Percentiles rank a stretch among this genome's conserved stretches.
Conservation (phyloP, 495 filamentous ascomycete species). For the Venustampulla echinocandica region DNA sequence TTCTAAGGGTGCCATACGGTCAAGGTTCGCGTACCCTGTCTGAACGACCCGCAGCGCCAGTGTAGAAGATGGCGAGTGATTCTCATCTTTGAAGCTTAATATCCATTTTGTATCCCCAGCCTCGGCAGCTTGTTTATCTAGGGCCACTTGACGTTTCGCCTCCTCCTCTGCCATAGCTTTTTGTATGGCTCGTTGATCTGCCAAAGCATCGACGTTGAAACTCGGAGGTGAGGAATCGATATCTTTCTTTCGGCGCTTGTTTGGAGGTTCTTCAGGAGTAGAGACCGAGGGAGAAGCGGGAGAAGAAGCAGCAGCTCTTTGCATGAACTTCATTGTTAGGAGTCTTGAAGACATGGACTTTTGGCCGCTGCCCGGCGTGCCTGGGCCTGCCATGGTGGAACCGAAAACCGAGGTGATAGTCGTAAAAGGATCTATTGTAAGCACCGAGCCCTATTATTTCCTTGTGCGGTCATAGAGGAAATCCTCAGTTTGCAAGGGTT, state of each 20-base stretch:
- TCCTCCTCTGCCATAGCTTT: constrained; percentile 70
- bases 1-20: constrained; percentile 15
- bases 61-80: background rate
- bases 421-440: too few species aligned
- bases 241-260: constrained; percentile 46
- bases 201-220: constrained; percentile 25
- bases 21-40: constrained; percentile 38
- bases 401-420: too few species aligned
- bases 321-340: constrained; percentile 99
- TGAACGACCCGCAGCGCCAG: constrained; percentile 26
- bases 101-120: constrained; percentile 87
- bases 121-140: constrained; percentile 61
- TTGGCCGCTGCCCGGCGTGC: constrained; percentile 27
- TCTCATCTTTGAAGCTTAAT: constrained; percentile 42
- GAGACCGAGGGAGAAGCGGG: constrained; percentile 36
- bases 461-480: too few species aligned
- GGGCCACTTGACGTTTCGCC: constrained; percentile 58
- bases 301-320: constrained; percentile 63
- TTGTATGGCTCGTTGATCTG: constrained; percentile 45
- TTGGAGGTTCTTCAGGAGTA: constrained; percentile 30
- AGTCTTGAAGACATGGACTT: constrained; percentile 82
- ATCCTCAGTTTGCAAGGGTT: too few species aligned
- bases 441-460: too few species aligned
- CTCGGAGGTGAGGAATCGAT: constrained; percentile 18
- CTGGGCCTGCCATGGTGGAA: constrained; percentile 16